phyloP scores from a whole-genome alignment of 2,329 filamentous ascomycete genomes.

The Sclerotinia nivalis region DNA sequence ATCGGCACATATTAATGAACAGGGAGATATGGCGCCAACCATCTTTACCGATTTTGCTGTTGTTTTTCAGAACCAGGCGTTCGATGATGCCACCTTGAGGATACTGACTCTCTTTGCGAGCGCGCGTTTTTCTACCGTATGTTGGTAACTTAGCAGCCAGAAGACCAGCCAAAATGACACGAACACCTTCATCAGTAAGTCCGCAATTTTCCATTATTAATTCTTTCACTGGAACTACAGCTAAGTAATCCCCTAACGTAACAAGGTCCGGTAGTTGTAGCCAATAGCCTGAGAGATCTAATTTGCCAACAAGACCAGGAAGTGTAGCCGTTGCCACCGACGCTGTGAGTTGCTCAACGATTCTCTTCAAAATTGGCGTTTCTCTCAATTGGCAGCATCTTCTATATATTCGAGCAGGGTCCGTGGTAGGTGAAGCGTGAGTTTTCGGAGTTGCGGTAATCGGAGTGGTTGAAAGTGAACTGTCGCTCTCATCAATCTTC shows the following conservation, averaged over 20 bases:
- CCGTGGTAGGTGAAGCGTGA: constrained; percentile 76
- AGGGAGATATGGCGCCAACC: constrained; percentile 91
- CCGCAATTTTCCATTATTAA: constrained; percentile 85
- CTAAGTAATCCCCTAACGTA: constrained; percentile 90
- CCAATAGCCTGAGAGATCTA: constrained; percentile 83
- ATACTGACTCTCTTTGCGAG: constrained; percentile 33
- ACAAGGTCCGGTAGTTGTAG: constrained; percentile 81
- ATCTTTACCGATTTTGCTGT: constrained; percentile 76
- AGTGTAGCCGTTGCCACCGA: constrained; percentile 58
- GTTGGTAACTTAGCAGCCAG: constrained; percentile 73
- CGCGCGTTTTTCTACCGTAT: constrained; percentile 39
- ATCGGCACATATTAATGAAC: constrained; percentile 87
- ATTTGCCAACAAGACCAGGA: constrained; percentile 74
- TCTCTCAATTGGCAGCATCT: constrained; percentile 93
- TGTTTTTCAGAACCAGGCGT: constrained; percentile 85
- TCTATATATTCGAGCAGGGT: constrained; percentile 89
- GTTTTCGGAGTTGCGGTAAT: constrained; percentile 47
- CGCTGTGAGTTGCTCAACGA: constrained; percentile 82
- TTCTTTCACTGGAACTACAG: constrained; percentile 87
- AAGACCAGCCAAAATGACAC: constrained; percentile 83
- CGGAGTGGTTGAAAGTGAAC: constrained; percentile 42
- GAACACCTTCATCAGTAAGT: constrained; percentile 80
- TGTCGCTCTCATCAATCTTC: constrained; percentile 66
- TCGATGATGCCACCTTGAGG: constrained; percentile 71
- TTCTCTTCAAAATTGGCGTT: constrained; percentile 86